Base-by-base conservation (phyloP, 139 green algal genomes). In the Chlamydomonas urium region DNA sequence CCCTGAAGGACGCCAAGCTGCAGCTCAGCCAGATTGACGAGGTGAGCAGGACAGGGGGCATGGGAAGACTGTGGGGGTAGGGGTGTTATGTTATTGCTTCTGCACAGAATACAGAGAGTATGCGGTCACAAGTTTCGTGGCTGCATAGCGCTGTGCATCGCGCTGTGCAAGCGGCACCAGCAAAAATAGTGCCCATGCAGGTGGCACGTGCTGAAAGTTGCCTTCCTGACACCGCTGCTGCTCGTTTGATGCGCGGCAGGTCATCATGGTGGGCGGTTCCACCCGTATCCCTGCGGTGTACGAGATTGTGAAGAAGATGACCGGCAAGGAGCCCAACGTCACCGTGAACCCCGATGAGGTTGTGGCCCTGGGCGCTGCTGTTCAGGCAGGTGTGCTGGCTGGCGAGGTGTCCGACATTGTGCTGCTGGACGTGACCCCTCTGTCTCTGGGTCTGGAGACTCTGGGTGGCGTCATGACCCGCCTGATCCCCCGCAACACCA, bases 281-380 rank as follows among this genome's bases (percentile, higher is more conserved):
- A 99, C 96, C 2, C 90, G 96, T 66, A 99, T 99, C 73, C 96
- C 96, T 28, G 90, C 94, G 3, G 94, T 99, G 37, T 79, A 92
- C 63, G 87, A 94, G 23, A 79, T 99, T 59, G 95, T 99, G 2
- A 78, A 92, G 77, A 91, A 87, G 74, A 84, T 99, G 67, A 90
- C 86, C 31, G 86, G 88, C 72, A 97, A 95, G 89, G 82, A 95
- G 61, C 93, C 96, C 71, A 99, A 99, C 83, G 89, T 98, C 65
- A 91, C 86, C 1, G 95, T 99, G 0, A 99, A 99, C 86, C 96
- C 96, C 28, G 96, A 99, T 73, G 96, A 99, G 89, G 95, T 98
- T 38, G 96, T 99, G 37, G 96, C 96, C 0, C 90, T 99, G 32
- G 96, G 96, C 34, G 96, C 96, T 0, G 96, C 96, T 5, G 96